Base-by-base conservation (phyloP, 345 rosid genomes). In the Syzygium aqueum region DNA sequence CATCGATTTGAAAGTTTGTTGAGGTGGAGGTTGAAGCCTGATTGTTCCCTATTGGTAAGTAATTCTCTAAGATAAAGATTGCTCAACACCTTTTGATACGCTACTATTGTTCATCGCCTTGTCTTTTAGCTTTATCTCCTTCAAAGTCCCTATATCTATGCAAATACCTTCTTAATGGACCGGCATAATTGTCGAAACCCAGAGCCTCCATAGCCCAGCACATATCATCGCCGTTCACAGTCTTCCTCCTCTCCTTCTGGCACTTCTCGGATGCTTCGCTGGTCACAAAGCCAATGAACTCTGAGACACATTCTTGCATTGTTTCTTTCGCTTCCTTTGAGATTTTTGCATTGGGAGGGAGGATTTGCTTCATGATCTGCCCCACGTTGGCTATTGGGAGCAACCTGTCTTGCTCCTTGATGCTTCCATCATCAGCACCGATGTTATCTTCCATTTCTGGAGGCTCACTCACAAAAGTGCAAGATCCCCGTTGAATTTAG, bases 331-430 rank as follows among this genome's bases (percentile, higher is more conserved):
- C 96, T 91, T 93, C 95, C 90, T 91, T 93, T 59, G 98, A 95
- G 85, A 95, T 91, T 91, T 95, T 95, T 25, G 96, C 95, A 85
- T 87, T 92, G 77, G 96, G 86, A 87, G 97, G 97, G 86, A 95
- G 91, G 84, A 91, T 90, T 88, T 93, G 95, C 91, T 92, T 95
- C 98, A 95, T 94, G 57, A 95, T 88, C 85, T 94, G 88, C 46
- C 95, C 94, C 89, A 95, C 94, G 89, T 95, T 95, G 78, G 98
- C 96, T 89, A 94, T 92, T 83, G 98, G 96, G 84, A 95, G 91
- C 89, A 92, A 63, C 84, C 87, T 89, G 67, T 95, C 94, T 89
- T 94, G 89, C 87, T 89, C 95, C 51, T 85, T 85, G 77, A 85
- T 85, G 77, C 73, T 37, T 28, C 86, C 86, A 53, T 17, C 86